Evolutionary conservation across 148 eudicot species (phyloP).

Genomic region (Euryodendron excelsum): DNA sequence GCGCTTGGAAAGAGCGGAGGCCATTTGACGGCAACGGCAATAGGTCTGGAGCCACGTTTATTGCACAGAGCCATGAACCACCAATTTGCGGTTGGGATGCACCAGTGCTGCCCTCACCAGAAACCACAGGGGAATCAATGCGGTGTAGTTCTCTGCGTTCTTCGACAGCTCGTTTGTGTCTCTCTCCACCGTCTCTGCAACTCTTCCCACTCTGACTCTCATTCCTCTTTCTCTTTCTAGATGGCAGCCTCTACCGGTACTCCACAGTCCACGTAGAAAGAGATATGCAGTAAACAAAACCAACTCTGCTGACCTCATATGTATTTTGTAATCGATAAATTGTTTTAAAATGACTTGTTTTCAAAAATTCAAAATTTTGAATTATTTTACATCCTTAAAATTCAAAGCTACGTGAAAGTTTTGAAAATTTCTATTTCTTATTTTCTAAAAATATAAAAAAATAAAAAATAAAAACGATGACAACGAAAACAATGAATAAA

Average conservation of each 20-base stretch:
- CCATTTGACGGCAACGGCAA: slow-evolving; percentile 78
- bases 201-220: slow-evolving; percentile 10
- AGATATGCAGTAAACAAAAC: no score
- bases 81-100: slow-evolving; percentile 57
- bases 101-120: slow-evolving; percentile 82
- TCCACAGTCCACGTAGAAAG: no score
- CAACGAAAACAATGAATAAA: no score
- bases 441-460: no score
- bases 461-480: no score
- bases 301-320: no score
- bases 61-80: slow-evolving; percentile 50
- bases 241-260: not conserved
- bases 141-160: slow-evolving; percentile 74
- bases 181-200: slow-evolving; percentile 28
- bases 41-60: slow-evolving; percentile 90
- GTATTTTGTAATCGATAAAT: no score
- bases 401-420: no score
- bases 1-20: slow-evolving; percentile 64
- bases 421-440: no score
- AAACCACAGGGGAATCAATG: slow-evolving; percentile 79
- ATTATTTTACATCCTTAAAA: no score
- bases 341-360: no score
- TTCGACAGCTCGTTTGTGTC: slow-evolving; percentile 88
- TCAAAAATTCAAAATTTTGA: no score
- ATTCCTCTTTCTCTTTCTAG: slow-evolving; percentile 8